Evolutionary conservation across 1,284 basidiomycete genomes (phyloP), one percentile per base, ranked within the genome.

Genomic region (Melampsora americana): DNA sequence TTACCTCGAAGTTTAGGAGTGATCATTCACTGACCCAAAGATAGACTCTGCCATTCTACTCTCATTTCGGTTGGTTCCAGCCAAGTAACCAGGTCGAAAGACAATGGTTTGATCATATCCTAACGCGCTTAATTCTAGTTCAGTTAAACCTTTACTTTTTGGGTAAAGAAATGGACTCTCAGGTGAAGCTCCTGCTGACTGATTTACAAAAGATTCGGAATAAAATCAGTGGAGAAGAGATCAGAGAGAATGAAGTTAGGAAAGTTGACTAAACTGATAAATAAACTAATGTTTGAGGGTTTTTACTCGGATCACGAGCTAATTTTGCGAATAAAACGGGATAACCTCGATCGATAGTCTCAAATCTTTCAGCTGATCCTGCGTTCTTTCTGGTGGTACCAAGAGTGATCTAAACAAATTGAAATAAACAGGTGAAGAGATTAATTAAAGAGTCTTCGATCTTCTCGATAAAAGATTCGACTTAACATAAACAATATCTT

Each of bases 291-390:
- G 87, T 86, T 78, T 91, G 89, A 3, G 83, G 78, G 62, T 84
- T 82, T 6, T 77, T 59, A 11, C 85, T 82, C 74, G 85, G 85
- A 26, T 86, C 83, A 79, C 86, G 87, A 2, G 90, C 89, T 16
- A 87, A 88, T 65, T 86, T 84, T 9, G 90, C 90, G 9, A 89
- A 88, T 64, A 88, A 87, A 50, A 92, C 80, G 26, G 92, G 90
- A 80, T 91, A 91, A 80, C 89, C 89, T 80, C 89, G 84, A 80
- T 92, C 91, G 78, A 92, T 91, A 83, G 87, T 89, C 81, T 89
- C 88, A 77, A 91, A 92, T 2, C 85, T 85, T 28, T 85, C 86
- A 0, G 87, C 86, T 77, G 87, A 86, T 1, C 90, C 90, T 0
- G 90, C 90, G n/a, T 61, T 78, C 20, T 28, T 46, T 46, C 44